A percentile compares a stretch with the other conserved stretches of the same genome.
phyloP scores from a whole-genome alignment of 1,284 basidiomycete genomes.

The Ganoderma sinense region DNA sequence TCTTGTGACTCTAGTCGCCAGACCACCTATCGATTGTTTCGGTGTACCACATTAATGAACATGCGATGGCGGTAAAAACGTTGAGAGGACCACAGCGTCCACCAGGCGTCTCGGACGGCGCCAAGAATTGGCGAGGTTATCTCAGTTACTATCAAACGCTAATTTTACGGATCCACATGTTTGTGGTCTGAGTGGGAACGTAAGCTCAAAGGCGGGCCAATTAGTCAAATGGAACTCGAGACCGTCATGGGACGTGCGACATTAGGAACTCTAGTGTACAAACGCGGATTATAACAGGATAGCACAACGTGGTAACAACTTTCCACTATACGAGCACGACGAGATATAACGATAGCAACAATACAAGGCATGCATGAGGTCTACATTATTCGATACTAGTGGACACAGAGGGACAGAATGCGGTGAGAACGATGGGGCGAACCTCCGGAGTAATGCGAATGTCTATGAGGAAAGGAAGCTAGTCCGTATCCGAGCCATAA shows the following conservation, averaged over 20 bases:
- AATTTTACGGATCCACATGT: neutral
- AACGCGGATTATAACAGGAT: conserved; percentile 6
- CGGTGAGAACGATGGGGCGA: neutral
- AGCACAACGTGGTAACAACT: neutral
- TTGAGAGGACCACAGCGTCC: neutral
- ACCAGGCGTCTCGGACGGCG: too few relatives aligned
- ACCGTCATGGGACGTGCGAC: neutral
- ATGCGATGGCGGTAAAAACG: neutral
- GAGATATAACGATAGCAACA: neutral
- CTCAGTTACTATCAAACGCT: neutral
- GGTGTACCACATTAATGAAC: neutral
- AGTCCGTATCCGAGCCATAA: neutral
- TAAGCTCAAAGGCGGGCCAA: too few relatives aligned
- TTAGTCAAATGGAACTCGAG: neutral
- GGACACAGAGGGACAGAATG: neutral
- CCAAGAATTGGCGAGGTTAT: neutral
- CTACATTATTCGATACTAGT: neutral
- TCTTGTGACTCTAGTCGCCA: neutral
- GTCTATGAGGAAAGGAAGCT: neutral
- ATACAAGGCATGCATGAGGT: neutral
- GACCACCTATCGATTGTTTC: neutral
- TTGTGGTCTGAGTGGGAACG: neutral
- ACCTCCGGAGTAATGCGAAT: neutral
- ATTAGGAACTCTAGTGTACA: conserved; percentile 13
- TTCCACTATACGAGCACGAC: neutral